Base-by-base conservation (phyloP, 371 early-diverging fungal species). In the Haplosporangium sp. region DNA sequence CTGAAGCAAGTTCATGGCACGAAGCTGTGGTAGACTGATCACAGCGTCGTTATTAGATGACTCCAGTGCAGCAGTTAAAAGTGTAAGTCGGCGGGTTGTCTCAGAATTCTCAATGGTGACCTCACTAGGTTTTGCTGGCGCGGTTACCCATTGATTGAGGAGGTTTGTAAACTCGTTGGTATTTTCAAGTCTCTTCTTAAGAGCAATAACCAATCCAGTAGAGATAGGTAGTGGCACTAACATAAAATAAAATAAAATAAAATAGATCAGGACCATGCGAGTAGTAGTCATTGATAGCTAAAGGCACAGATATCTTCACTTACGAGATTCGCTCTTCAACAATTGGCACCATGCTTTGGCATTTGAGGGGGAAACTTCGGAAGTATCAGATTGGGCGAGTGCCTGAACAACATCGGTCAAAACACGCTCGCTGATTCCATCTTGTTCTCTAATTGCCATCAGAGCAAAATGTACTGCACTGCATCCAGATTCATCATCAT, bases 1-100 rank as follows among this genome's bases (percentile, higher is more conserved):
- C 45, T 85, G 85, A 38, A 91, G 64, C 3, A 90, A 63, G 53
- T 87, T 82, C 71, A 86, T 84, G 10, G 86, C 55, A 44, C 88
- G 84, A 52, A 86, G 84, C 8, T 87, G 82, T 9, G 88, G 88
- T 39, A 91, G 85, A 42, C 82, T 69, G 1, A 81, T 55, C 3
- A 62, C 60, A 6, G 65, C 67, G 19, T 70, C 66, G 3, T 57
- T 50, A 38, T 84, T 76, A 8, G 82, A 42, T 0, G 69, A 48
- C 27, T 61, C 61, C 10, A 74, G 45, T 3, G 74, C 75, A 5
- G 77, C 75, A 10, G 71, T 67, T 20, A 81, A 65, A 19, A 81
- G 65, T 2, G 69, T 58, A 37, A 81, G 50, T 4, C 81, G 74
- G 20, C 75, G 81, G 11, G 62, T 13, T 17, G 65, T 65, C 19